A percentile compares a stretch with the other conserved stretches of the same genome.
Conservation (phyloP, 129 eudicot genomes). For the carrot (Daucus carota) region DNA sequence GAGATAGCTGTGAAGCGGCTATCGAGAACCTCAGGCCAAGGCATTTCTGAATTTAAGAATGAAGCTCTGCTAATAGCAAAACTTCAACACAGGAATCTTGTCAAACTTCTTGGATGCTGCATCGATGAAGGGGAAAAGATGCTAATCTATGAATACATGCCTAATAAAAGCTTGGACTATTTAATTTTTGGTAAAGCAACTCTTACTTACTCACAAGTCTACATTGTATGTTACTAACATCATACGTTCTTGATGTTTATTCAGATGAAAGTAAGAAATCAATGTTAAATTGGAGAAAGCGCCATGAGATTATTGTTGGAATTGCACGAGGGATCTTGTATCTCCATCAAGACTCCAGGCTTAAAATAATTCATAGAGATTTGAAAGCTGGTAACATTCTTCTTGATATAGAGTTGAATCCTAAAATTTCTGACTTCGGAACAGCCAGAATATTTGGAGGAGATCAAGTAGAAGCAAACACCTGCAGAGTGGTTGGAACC, state of each 20-base stretch:
- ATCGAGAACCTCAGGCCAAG: conserved; percentile 36
- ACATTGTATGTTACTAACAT: not conserved
- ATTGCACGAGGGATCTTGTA: conserved; percentile 41
- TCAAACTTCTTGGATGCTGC: conserved; percentile 37
- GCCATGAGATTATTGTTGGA: conserved; percentile 33
- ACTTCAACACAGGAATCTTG: conserved; percentile 52
- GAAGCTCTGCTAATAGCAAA: conserved; percentile 37
- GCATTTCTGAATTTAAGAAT: conserved; percentile 38
- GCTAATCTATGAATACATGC: conserved; percentile 44
- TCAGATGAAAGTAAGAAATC: conserved; percentile 6
- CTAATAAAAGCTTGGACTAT: conserved; percentile 37
- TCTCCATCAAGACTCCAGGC: conserved; percentile 47
- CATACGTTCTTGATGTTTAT: not conserved
- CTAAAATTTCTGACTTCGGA: conserved; percentile 55
- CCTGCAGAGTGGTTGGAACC: conserved; percentile 44
- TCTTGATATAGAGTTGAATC: conserved; percentile 33
- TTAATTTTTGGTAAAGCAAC: conserved; percentile 28
- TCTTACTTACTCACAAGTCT: not conserved
- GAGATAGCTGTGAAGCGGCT: conserved; percentile 48
- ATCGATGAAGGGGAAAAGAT: conserved; percentile 37
- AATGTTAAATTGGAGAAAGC: conserved; percentile 29
- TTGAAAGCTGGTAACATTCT: conserved; percentile 41
- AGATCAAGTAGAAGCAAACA: conserved; percentile 27
- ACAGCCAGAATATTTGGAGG: conserved; percentile 43
- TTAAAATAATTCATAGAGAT: conserved; percentile 43